Evolutionary conservation across 306 rosid genomes (phyloP).

Genomic region (Cucurbita moschata): DNA sequence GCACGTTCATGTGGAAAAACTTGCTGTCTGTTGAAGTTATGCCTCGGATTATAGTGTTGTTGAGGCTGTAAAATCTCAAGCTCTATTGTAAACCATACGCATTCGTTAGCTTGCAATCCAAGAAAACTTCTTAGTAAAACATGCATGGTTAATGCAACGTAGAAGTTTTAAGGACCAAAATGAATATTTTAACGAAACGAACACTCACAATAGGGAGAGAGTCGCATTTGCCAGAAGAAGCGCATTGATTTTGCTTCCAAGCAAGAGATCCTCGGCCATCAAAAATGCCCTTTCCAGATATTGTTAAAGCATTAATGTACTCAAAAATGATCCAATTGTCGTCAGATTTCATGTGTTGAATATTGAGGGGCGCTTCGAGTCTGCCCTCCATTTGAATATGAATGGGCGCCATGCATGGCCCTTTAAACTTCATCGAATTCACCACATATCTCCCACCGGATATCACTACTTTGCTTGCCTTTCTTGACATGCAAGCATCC

Average conservation of each 20-base stretch:
- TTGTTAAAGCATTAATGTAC: conserved; percentile 10
- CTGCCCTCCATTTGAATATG: conserved; percentile 19
- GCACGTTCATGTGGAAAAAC: conserved; percentile 23
- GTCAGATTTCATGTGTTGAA: not conserved
- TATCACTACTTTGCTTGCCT: conserved; percentile 12
- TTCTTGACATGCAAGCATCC: conserved; percentile 20
- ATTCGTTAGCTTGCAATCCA: not conserved
- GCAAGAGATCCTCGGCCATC: conserved; percentile 26
- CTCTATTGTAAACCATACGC: conserved; percentile 11
- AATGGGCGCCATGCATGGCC: conserved; percentile 35
- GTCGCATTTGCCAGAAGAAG: not conserved
- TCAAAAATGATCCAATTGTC: conserved; percentile 20
- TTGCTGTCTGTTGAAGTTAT: conserved; percentile 27
- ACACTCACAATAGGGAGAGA: conserved; percentile 7
- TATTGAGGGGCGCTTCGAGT: conserved; percentile 18
- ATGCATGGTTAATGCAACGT: too few relatives aligned
- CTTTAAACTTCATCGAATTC: conserved; percentile 7
- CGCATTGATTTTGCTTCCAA: conserved; percentile 21
- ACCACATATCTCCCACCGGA: conserved; percentile 8
- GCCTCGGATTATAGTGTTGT: conserved; percentile 5
- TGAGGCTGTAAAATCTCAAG: conserved; percentile 18
- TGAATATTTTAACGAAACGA: too few relatives aligned
- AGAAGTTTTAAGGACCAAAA: not conserved
- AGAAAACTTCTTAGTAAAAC: not conserved
- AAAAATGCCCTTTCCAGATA: conserved; percentile 24